Conservation (phyloP, 2,329 filamentous ascomycete genomes). For the Penicillium sp. region DNA sequence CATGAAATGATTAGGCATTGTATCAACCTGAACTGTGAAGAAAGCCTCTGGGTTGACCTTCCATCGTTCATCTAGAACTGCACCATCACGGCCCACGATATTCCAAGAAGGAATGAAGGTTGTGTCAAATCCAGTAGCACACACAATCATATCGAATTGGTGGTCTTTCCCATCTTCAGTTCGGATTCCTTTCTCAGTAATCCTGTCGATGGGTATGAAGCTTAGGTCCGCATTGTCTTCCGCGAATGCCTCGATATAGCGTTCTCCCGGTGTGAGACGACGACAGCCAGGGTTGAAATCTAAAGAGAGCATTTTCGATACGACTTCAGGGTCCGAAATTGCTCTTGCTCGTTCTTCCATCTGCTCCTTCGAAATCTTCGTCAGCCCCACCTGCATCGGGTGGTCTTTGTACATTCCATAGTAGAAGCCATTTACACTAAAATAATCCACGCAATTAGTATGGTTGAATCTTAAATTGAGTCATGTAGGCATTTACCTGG, state of each 20-base stretch:
- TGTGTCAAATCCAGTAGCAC: conserved; percentile 49
- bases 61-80: conserved; percentile 27
- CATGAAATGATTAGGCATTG: conserved; percentile 34
- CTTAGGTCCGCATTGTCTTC: conserved; percentile 27
- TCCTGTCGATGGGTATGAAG: conserved; percentile 24
- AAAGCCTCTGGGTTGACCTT: conserved; percentile 26
- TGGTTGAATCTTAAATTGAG: too few relatives aligned
- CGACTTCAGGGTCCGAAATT: conserved; percentile 2
- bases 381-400: neutral
- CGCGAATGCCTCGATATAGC: conserved; percentile 11
- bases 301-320: neutral
- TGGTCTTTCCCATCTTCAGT: conserved; percentile 21
- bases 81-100: conserved; percentile 34
- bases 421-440: conserved; percentile 9
- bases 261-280: conserved; percentile 6
- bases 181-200: conserved; percentile 27
- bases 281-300: conserved; percentile 5
- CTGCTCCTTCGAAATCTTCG: neutral
- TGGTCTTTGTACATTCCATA: conserved; percentile 9
- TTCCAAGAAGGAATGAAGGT: conserved; percentile 41
- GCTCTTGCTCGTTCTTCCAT: conserved; percentile 3
- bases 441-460: neutral
- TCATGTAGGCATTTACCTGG: too few relatives aligned
- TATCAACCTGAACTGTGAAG: conserved; percentile 20
- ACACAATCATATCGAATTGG: conserved; percentile 38